Conservation (phyloP, 345 rosid species). For the Gossypium stocksii region DNA sequence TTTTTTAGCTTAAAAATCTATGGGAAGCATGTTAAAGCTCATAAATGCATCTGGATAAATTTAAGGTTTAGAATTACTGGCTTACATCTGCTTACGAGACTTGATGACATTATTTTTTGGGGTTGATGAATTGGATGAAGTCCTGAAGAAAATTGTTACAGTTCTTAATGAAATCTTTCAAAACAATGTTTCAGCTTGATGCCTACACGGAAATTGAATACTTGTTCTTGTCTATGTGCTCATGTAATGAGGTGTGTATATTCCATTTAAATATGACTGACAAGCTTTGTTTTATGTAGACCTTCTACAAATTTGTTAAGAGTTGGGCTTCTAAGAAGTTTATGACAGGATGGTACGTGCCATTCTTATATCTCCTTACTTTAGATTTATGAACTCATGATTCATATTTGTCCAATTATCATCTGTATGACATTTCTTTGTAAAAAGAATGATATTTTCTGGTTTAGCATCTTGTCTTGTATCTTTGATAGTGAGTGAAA, state of each 20-base stretch:
- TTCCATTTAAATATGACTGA: background rate
- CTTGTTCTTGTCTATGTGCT: background rate
- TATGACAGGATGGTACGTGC: conserved; percentile 88
- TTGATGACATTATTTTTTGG: background rate
- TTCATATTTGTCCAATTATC: background rate
- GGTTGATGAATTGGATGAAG: background rate
- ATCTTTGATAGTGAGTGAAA: background rate
- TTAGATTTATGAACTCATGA: background rate
- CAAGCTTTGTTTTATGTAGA: conserved; percentile 38
- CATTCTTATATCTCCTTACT: conserved; percentile 19
- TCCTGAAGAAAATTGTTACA: background rate
- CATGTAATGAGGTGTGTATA: background rate
- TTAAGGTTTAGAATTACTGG: background rate
- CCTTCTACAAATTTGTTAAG: conserved; percentile 74
- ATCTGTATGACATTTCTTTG: background rate
- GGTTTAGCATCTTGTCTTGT: background rate
- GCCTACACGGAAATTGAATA: background rate
- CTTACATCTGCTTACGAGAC: background rate
- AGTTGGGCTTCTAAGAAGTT: conserved; percentile 99
- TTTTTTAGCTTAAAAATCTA: background rate
- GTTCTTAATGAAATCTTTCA: background rate
- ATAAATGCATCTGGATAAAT: background rate
- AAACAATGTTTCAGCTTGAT: background rate
- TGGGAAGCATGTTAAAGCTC: background rate
- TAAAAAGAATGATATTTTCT: background rate